A percentile compares a stretch with the other conserved stretches of the same genome.
These are phyloP conservation scores for Tricholoma terreum DNA, from an alignment of 768 basidiomycete species.

Conservation along the genomic window DNA sequence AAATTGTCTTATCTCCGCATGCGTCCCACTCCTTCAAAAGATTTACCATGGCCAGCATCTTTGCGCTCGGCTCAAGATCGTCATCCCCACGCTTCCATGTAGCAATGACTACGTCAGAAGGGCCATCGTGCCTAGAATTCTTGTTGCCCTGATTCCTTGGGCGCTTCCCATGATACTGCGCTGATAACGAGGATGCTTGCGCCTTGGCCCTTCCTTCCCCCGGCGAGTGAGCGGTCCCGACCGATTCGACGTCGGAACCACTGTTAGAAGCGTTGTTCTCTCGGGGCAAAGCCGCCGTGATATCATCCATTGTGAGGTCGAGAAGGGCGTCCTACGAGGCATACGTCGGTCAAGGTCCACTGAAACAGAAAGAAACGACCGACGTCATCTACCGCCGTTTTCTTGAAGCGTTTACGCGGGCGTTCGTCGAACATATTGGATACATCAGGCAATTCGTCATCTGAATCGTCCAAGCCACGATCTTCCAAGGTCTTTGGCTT, in stretches of 20 bases:
- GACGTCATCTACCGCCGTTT: constrained; percentile 16
- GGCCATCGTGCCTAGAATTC: constrained; percentile 19
- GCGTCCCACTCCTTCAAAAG: constrained; percentile 57
- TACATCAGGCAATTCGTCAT: constrained; percentile 54
- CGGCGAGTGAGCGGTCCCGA: constrained; percentile 2
- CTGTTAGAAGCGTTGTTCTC: constrained; percentile 16
- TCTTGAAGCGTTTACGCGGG: constrained; percentile 33
- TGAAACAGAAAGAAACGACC: background rate
- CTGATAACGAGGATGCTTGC: background rate
- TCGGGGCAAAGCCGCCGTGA: constrained; percentile 13
- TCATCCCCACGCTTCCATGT: constrained; percentile 61
- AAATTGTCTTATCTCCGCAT: constrained; percentile 66
- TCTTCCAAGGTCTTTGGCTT: constrained; percentile 22
- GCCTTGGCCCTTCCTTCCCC: constrained; percentile 7
- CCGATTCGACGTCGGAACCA: constrained; percentile 25
- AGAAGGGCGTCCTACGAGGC: constrained; percentile 15
- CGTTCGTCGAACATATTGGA: constrained; percentile 35
- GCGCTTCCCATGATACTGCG: constrained; percentile 27
- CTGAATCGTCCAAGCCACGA: constrained; percentile 38
- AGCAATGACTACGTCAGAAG: constrained; percentile 43
- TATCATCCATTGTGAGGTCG: constrained; percentile 30
- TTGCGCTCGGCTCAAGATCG: constrained; percentile 62
- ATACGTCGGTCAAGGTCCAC: background rate
- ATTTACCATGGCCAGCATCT: constrained; percentile 59
- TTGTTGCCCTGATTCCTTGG: constrained; percentile 16